Percentiles rank a stretch among this genome's conserved stretches.
These are phyloP conservation scores for Avena insularis DNA, from an alignment of 176 grass and related monocot species.

Conservation along the genomic window DNA sequence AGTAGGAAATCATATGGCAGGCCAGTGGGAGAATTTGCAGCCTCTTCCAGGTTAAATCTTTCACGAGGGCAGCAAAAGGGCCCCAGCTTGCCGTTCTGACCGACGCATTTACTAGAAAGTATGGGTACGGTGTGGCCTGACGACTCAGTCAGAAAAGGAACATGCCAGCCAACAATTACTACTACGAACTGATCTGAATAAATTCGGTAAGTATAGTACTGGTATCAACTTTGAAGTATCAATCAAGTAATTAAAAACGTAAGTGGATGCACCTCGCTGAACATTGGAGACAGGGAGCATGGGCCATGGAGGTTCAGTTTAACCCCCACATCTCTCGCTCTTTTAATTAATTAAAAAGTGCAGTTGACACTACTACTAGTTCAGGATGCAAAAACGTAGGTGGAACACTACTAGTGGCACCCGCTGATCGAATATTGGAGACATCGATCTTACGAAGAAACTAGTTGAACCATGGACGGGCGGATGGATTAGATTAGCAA, in stretches of 20 bases:
- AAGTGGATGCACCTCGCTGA: no score
- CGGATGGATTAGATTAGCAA: background rate
- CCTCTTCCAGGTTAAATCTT: background rate
- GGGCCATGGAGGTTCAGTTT: background rate
- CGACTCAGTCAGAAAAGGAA: background rate
- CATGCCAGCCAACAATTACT: background rate
- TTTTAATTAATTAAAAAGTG: background rate
- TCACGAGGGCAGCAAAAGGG: background rate
- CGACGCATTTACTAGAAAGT: background rate
- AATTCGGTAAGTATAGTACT: background rate
- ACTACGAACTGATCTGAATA: background rate
- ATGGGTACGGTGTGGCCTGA: background rate
- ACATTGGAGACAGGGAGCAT: no score
- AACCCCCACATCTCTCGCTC: background rate
- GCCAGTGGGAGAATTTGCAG: background rate
- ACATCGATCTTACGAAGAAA: background rate
- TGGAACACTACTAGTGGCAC: no score
- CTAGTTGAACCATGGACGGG: background rate
- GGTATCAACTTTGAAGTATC: background rate
- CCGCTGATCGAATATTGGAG: no score
- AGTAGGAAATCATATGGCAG: conserved; percentile 20
- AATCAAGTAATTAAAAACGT: background rate
- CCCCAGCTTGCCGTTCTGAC: background rate
- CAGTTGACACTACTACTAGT: background rate
- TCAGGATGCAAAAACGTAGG: no score